A percentile compares a stretch with the other conserved stretches of the same genome.
These are phyloP conservation scores for Cornus controversa DNA, from an alignment of 148 eudicot genomes.

Conservation along the genomic window DNA sequence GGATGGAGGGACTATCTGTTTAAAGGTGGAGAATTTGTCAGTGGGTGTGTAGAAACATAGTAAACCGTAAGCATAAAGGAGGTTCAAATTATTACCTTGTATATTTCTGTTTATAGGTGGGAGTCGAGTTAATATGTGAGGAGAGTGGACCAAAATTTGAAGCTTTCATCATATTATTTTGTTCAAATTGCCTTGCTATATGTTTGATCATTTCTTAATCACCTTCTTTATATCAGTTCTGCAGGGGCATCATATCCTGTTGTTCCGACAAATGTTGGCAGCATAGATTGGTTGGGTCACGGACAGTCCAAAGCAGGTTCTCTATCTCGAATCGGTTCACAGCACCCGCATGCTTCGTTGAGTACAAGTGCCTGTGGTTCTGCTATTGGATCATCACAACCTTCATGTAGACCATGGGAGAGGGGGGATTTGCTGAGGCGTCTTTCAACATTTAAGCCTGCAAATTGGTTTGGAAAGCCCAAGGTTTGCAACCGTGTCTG, in stretches of 20 bases:
- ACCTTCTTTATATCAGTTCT: slow-evolving; percentile 47
- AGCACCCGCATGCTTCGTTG: slow-evolving; percentile 58
- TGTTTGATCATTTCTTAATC: background rate
- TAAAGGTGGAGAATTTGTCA: background rate
- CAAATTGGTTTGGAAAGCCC: slow-evolving; percentile 89
- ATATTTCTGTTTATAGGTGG: background rate
- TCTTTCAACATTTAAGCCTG: slow-evolving; percentile 85
- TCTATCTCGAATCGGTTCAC: slow-evolving; percentile 60
- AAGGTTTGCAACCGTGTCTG: slow-evolving; percentile 51
- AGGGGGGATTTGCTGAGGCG: slow-evolving; percentile 95
- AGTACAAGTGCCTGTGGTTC: slow-evolving; percentile 90
- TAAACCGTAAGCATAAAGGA: background rate
- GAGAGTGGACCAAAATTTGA: background rate
- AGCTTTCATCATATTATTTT: background rate
- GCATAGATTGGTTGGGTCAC: slow-evolving; percentile 73
- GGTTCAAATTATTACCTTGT: background rate
- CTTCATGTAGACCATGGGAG: slow-evolving; percentile 99
- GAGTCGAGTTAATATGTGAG: background rate
- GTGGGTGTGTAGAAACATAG: background rate
- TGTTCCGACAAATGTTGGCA: slow-evolving; percentile 68
- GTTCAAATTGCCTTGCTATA: background rate
- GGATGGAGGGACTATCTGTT: too few relatives aligned
- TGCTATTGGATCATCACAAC: slow-evolving; percentile 79
- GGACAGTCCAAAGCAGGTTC: slow-evolving; percentile 94
- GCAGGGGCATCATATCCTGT: slow-evolving; percentile 96